These are phyloP conservation scores for Fusarium setosum DNA, from an alignment of 2,329 filamentous ascomycete species.

Conservation along the genomic window DNA sequence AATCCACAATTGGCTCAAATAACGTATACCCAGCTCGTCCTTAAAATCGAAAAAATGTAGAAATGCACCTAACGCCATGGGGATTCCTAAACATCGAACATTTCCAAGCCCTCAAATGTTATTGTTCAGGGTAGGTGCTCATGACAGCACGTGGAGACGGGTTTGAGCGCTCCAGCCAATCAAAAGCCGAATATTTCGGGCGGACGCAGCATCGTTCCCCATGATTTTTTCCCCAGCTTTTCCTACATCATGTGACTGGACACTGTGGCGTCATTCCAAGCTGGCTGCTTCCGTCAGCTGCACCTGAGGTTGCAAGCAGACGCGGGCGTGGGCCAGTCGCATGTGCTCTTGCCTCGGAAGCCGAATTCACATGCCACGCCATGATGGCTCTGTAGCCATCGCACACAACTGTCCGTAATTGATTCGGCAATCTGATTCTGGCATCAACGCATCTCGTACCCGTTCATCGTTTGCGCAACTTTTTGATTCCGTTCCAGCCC, in stretches of 20 bases:
- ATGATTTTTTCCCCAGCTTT: slow-evolving; percentile 44
- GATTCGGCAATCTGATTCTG: slow-evolving; percentile 8
- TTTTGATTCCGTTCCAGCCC: slow-evolving; percentile 1
- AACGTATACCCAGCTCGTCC: not conserved
- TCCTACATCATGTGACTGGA: slow-evolving; percentile 40
- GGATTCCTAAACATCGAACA: not conserved
- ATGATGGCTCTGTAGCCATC: slow-evolving; percentile 12
- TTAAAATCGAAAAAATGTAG: not conserved
- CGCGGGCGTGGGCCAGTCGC: slow-evolving; percentile 17
- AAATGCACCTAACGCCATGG: not conserved
- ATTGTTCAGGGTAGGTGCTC: not conserved
- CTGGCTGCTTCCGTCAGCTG: slow-evolving; percentile 39
- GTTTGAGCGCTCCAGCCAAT: slow-evolving; percentile 14
- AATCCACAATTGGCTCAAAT: not conserved
- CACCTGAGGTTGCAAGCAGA: slow-evolving; percentile 30
- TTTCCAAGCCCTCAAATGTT: not conserved
- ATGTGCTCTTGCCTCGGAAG: slow-evolving; percentile 45
- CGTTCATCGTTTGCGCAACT: slow-evolving; percentile 4
- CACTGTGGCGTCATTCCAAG: slow-evolving; percentile 42
- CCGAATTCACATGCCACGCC: slow-evolving; percentile 42
- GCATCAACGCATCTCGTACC: not conserved
- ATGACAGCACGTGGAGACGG: not conserved
- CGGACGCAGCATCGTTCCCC: slow-evolving; percentile 17
- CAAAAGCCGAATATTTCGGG: not conserved
- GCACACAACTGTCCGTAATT: slow-evolving; percentile 13